Base-by-base conservation (phyloP, 2,329 filamentous ascomycete species). In the Trichophyton verrucosum region DNA sequence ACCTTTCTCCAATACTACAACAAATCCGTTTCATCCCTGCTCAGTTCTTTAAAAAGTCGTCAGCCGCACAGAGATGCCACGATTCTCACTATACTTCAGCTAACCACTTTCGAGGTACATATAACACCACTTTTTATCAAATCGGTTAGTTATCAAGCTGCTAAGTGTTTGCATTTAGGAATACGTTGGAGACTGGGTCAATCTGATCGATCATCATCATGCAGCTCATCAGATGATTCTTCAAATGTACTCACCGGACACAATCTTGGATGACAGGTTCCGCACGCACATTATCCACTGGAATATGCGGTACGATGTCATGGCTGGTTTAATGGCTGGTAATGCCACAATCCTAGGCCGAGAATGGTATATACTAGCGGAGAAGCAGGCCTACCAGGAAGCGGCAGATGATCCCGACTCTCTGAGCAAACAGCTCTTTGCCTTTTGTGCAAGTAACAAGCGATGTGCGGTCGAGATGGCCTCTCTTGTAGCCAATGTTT, bases 171-270 rank as follows among this genome's bases (percentile, higher is more conserved):
- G 57, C 51, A 27, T 58, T 51, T 68, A 96, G 90, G 94, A 97
- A 75, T 95, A 91, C 68, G 80, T 97, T 53, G 94, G 94, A 11
- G 94, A 99, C 71, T 97, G 91, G 91, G 84, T 95, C 59, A 96
- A 95, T 68, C 79, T 97, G 15, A 86, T 94, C 74, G 89, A 91
- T 22, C 94, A 97, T 71, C 91, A 96, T 71, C 90, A 87, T 70
- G 94, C 92, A 9, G 94, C 94, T 0, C 84, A 88, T 69, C 84
- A 89, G 64, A 86, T 97, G 67, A 77, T 97, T 53, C 87, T 81
- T 1, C 83, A 86, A 49, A 76, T 96, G 0, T 91, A 90, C 70
- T 90, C 85, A 0, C 88, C 90, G 0, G 79, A 91, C 64, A 87
- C 84, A 0, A 84, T 89, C 49, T 84, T 86, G 76, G 78, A 87